phyloP scores from a whole-genome alignment of 768 basidiomycete species.

The Trametopsis cervina region DNA sequence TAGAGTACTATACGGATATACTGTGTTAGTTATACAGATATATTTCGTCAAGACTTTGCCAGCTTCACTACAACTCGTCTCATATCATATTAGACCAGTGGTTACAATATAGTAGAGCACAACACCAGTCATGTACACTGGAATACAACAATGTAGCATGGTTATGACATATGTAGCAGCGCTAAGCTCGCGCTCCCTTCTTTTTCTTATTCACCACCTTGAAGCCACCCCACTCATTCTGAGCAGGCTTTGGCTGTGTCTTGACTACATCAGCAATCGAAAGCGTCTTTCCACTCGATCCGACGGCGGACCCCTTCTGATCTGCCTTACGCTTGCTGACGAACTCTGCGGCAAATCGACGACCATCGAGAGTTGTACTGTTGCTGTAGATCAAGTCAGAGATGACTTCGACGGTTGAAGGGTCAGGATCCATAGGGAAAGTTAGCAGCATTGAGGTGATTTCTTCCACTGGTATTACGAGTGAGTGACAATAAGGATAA shows the following conservation, averaged over 20 bases:
- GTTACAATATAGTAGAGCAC: too few species aligned
- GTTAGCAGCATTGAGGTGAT: slow-evolving; percentile 92
- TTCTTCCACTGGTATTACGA: slow-evolving; percentile 68
- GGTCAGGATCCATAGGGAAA: slow-evolving; percentile 86
- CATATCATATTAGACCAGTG: too few species aligned
- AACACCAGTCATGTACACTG: too few species aligned
- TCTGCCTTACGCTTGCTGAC: slow-evolving; percentile 83
- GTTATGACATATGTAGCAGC: too few species aligned
- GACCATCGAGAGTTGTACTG: slow-evolving; percentile 90
- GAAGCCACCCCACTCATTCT: slow-evolving; percentile 78
- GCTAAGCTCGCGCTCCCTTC: slow-evolving; percentile 62
- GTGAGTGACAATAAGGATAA: slow-evolving; percentile 2
- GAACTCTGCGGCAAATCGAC: slow-evolving; percentile 92
- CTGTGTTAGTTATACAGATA: too few species aligned
- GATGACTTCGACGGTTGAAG: slow-evolving; percentile 83
- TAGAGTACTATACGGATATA: too few species aligned
- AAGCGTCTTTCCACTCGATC: slow-evolving; percentile 41
- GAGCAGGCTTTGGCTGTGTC: slow-evolving; percentile 67
- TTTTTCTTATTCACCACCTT: slow-evolving; percentile 97
- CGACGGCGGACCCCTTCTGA: slow-evolving; percentile 38
- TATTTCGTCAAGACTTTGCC: too few species aligned
- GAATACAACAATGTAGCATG: too few species aligned
- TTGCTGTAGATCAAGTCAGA: slow-evolving; percentile 92
- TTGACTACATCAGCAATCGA: slow-evolving; percentile 91
- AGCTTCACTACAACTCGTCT: too few species aligned